Evolutionary conservation across 1,139 yeast genomes (phyloP).

Genomic region (Lizanozyma gosingica): DNA sequence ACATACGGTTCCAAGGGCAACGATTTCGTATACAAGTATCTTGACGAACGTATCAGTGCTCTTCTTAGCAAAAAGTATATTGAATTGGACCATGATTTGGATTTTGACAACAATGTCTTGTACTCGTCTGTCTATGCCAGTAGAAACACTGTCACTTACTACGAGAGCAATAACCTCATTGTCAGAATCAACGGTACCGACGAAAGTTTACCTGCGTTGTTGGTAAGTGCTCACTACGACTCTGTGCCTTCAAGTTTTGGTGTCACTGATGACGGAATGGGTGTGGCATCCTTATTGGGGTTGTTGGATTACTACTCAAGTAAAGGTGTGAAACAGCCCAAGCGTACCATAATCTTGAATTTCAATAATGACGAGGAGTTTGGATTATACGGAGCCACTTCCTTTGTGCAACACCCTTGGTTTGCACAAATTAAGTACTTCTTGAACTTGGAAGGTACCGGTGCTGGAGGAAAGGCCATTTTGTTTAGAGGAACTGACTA

Average conservation of each 20-base stretch:
- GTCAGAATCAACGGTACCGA: constrained; percentile 64
- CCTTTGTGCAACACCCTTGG: constrained; percentile 75
- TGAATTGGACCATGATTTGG: constrained; percentile 45
- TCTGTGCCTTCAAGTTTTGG: constrained; percentile 85
- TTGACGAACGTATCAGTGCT: constrained; percentile 34
- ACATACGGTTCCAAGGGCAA: constrained; percentile 74
- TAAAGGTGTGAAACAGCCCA: constrained; percentile 40
- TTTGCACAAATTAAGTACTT: constrained; percentile 52
- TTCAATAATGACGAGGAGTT: constrained; percentile 89
- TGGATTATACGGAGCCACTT: constrained; percentile 76
- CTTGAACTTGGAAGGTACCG: constrained; percentile 90
- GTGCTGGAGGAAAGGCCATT: constrained; percentile 85
- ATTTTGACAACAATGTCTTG: constrained; percentile 32
- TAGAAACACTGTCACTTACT: constrained; percentile 47
- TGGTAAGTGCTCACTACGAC: constrained; percentile 82
- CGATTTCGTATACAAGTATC: constrained; percentile 65
- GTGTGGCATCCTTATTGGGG: constrained; percentile 78
- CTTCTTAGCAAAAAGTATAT: constrained; percentile 25
- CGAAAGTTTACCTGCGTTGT: constrained; percentile 49
- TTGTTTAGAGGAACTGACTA: constrained; percentile 78
- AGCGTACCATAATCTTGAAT: constrained; percentile 68
- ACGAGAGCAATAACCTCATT: constrained; percentile 70
- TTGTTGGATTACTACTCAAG: constrained; percentile 43
- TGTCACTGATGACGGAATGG: constrained; percentile 90
- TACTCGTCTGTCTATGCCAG: constrained; percentile 20